Conservation (phyloP, 2,329 filamentous ascomycete genomes). For the Sphaceloma murrayae region DNA sequence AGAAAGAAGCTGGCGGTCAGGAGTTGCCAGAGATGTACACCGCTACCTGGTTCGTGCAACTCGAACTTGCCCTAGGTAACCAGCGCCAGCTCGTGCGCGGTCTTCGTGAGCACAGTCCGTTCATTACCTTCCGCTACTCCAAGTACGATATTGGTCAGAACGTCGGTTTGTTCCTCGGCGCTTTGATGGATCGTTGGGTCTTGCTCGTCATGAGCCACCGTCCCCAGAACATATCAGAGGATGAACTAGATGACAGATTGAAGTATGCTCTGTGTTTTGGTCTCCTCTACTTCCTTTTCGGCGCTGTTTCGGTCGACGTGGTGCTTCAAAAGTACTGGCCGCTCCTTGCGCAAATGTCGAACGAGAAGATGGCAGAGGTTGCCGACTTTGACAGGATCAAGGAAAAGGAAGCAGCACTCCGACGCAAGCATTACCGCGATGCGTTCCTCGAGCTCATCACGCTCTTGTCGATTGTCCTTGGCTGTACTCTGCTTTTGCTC, state of each 20-base stretch:
- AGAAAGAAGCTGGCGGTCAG: slow-evolving; percentile 40
- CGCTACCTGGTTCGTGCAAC: slow-evolving; percentile 50
- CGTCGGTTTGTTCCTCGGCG: slow-evolving; percentile 46
- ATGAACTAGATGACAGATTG: too few relatives aligned
- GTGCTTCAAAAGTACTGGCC: slow-evolving; percentile 27
- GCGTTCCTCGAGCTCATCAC: slow-evolving; percentile 17
- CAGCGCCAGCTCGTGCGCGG: slow-evolving; percentile 46
- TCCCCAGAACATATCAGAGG: too few relatives aligned
- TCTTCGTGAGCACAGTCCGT: slow-evolving; percentile 46
- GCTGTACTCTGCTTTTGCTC: slow-evolving; percentile 15
- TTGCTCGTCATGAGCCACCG: slow-evolving; percentile 36
- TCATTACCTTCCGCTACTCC: slow-evolving; percentile 50
- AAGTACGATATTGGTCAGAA: slow-evolving; percentile 47
- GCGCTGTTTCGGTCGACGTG: slow-evolving; percentile 47
- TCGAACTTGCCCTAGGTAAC: slow-evolving; percentile 45
- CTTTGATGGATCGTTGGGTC: slow-evolving; percentile 48
- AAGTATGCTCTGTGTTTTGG: slow-evolving; percentile 45
- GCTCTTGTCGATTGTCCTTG: slow-evolving; percentile 15
- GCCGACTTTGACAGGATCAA: slow-evolving; percentile 15
- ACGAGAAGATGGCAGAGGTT: slow-evolving; percentile 11
- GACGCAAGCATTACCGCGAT: slow-evolving; percentile 17
- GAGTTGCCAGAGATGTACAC: slow-evolving; percentile 45
- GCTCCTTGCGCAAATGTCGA: slow-evolving; percentile 12
- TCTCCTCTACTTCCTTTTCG: slow-evolving; percentile 49
- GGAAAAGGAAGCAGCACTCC: slow-evolving; percentile 4